Conservation (phyloP, 225 moss, liverwort and hornwort genomes). For the Neckera pumila region DNA sequence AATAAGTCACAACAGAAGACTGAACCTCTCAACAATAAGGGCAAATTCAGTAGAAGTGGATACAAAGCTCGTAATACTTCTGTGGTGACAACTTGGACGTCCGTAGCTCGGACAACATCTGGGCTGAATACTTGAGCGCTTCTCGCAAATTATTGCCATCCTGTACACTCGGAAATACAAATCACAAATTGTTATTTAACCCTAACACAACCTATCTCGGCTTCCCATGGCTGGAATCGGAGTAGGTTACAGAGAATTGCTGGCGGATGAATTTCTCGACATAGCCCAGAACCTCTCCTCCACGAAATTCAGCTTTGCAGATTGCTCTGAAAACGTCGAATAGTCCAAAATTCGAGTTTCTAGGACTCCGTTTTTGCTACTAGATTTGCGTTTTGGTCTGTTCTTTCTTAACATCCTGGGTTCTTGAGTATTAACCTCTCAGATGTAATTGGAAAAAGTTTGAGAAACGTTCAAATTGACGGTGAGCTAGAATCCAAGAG, state of each 20-base stretch:
- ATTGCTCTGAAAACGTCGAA: not conserved
- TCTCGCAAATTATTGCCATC: constrained; percentile 89
- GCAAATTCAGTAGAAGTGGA: constrained; percentile 13
- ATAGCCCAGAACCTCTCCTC: not conserved
- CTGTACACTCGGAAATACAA: constrained; percentile 25
- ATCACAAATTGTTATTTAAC: not conserved
- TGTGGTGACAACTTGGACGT: constrained; percentile 97
- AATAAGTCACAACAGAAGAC: not conserved
- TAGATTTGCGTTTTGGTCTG: not conserved
- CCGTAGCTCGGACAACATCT: constrained; percentile 94
- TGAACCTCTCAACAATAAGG: not conserved
- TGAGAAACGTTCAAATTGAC: not conserved
- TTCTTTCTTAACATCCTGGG: not conserved
- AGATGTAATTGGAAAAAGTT: not conserved
- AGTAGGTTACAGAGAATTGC: not conserved
- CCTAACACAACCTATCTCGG: not conserved
- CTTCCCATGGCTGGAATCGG: not conserved
- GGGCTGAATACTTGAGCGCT: constrained; percentile 83
- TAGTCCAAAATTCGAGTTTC: not conserved
- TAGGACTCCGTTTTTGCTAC: not conserved
- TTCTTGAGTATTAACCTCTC: not conserved
- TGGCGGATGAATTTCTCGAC: not conserved
- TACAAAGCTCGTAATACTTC: constrained; percentile 99
- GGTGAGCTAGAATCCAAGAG: not conserved
- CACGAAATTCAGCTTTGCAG: not conserved